phyloP scores from a whole-genome alignment of 2,329 filamentous ascomycete species.

The Furcasterigmium furcatum region DNA sequence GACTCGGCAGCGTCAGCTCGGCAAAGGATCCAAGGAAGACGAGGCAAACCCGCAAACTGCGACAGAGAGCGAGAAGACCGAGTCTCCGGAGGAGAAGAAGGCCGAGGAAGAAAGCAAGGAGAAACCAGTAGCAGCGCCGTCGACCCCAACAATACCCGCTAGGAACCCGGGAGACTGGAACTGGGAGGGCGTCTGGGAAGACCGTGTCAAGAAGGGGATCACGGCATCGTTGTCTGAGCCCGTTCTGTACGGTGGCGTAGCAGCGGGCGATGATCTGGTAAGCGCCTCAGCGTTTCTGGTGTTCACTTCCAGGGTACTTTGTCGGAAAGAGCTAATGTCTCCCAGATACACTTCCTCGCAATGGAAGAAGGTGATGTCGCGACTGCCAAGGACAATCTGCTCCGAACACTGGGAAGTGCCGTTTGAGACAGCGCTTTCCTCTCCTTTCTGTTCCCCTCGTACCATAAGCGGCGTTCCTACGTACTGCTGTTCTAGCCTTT shows the following conservation, averaged over 20 bases:
- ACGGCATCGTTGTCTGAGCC: conserved; percentile 74
- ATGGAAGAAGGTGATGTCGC: conserved; percentile 59
- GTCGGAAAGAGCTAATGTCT: conserved; percentile 4
- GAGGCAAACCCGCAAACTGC: not conserved
- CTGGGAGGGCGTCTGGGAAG: conserved; percentile 97
- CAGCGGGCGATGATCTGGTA: conserved; percentile 32
- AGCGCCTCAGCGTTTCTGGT: conserved; percentile 1
- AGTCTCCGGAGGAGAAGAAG: conserved; percentile 3
- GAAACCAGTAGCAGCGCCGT: conserved; percentile 5
- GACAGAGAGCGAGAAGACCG: not conserved
- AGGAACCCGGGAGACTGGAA: conserved; percentile 84
- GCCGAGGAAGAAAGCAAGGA: conserved; percentile 15
- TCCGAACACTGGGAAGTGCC: conserved; percentile 41
- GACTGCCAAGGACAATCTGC: conserved; percentile 55
- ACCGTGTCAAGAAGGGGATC: conserved; percentile 77
- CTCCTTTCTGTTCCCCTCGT: not conserved
- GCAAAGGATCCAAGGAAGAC: not conserved
- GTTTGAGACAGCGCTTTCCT: conserved; percentile 12
- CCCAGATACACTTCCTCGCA: conserved; percentile 62
- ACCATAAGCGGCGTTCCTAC: too few relatives aligned
- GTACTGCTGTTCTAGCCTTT: too few relatives aligned
- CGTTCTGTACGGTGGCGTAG: conserved; percentile 68
- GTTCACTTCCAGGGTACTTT: not conserved
- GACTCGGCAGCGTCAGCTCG: conserved; percentile 43
- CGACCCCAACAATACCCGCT: conserved; percentile 10